phyloP scores from a whole-genome alignment of 2,329 filamentous ascomycete species.

The Venturia aucupariae region DNA sequence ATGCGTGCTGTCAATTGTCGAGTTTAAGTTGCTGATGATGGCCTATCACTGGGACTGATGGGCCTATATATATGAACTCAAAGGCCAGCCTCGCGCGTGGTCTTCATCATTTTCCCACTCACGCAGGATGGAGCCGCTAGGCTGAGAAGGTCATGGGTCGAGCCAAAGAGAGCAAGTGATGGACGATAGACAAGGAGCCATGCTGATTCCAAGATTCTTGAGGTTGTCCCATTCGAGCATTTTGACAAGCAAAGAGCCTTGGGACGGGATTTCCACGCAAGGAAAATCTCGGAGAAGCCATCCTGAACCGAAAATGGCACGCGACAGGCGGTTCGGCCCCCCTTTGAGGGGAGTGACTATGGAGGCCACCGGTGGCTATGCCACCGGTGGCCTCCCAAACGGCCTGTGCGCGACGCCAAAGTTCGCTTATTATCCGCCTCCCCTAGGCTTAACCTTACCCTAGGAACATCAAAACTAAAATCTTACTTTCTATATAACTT shows the following conservation, averaged over 20 bases:
- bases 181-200: neutral
- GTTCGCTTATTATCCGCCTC: too few species aligned
- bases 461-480: too few species aligned
- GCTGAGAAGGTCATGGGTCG: neutral
- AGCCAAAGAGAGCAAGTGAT: neutral
- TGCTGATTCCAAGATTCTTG: neutral
- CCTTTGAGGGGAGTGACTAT: too few species aligned
- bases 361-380: too few species aligned
- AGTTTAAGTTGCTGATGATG: neutral
- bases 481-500: too few species aligned
- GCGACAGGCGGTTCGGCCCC: too few species aligned
- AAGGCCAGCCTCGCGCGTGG: neutral
- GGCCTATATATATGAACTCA: neutral
- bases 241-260: neutral
- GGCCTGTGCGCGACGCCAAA: too few species aligned
- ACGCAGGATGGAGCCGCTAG: neutral
- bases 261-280: neutral
- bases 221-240: neutral
- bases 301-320: neutral
- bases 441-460: too few species aligned
- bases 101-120: neutral
- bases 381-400: too few species aligned
- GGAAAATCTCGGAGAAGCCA: neutral
- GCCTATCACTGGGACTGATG: neutral
- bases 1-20: neutral